These are phyloP conservation scores for Tulasnella sp. DNA, from an alignment of 768 basidiomycete species.

Conservation along the genomic window DNA sequence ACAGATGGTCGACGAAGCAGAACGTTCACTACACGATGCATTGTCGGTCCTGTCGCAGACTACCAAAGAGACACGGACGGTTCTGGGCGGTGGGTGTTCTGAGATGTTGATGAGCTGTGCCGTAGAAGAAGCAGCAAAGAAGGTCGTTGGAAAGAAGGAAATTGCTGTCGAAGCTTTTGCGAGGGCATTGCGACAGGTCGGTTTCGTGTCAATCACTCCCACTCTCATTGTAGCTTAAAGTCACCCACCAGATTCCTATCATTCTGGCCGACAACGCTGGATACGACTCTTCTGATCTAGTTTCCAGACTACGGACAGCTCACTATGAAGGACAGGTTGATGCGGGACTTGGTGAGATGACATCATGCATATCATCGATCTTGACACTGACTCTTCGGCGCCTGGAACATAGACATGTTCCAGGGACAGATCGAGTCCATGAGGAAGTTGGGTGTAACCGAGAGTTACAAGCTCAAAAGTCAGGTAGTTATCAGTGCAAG, in stretches of 20 bases:
- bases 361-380: neutral
- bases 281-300: constrained; percentile 93
- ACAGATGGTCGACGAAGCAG: constrained; percentile 99
- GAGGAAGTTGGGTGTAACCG: constrained; percentile 78
- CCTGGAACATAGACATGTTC: constrained; percentile 63
- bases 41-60: constrained; percentile 96
- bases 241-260: constrained; percentile 72
- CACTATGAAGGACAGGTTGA: constrained; percentile 85
- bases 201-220: constrained; percentile 14
- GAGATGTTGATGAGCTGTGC: constrained; percentile 98
- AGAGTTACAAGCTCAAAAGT: constrained; percentile 94
- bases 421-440: constrained; percentile 78
- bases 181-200: constrained; percentile 68
- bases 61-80: constrained; percentile 89
- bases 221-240: neutral
- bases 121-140: constrained; percentile 78
- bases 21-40: constrained; percentile 94
- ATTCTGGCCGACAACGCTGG: constrained; percentile 98
- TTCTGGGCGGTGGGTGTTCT: constrained; percentile 92
- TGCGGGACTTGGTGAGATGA: constrained; percentile 68
- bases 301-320: constrained; percentile 78
- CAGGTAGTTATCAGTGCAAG: constrained; percentile 91
- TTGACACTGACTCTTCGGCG: neutral
- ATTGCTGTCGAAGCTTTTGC: constrained; percentile 90
- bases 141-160: constrained; percentile 87